Evolutionary conservation across 1,139 yeast genomes (phyloP).

Genomic region (Kluyveromyces marxianus): DNA sequence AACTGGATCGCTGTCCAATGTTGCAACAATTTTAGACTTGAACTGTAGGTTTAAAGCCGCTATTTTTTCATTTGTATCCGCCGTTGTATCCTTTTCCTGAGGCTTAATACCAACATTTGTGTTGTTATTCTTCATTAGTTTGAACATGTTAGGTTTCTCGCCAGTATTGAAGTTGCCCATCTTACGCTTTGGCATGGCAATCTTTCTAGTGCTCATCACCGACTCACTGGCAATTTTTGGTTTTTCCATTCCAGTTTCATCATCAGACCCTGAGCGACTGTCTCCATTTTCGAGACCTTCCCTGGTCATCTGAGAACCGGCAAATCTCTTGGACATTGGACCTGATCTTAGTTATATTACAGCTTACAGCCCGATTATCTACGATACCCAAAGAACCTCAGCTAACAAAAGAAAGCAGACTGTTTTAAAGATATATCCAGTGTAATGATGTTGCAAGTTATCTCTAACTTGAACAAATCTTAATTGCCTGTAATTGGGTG

Average conservation of each 20-base stretch:
- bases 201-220: conserved; percentile 60
- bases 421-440: no score
- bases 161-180: conserved; percentile 16
- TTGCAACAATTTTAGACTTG: conserved; percentile 40
- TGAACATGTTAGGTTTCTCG: conserved; percentile 13
- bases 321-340: conserved; percentile 58
- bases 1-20: conserved; percentile 40
- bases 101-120: neutral
- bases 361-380: neutral
- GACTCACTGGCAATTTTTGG: conserved; percentile 48
- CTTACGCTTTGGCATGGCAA: conserved; percentile 47
- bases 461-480: no score
- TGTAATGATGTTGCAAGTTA: no score
- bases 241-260: conserved; percentile 31
- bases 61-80: conserved; percentile 32
- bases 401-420: no score
- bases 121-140: neutral
- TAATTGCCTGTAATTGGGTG: no score
- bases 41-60: conserved; percentile 68
- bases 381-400: no score
- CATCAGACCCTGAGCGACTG: conserved; percentile 35
- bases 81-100: neutral
- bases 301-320: conserved; percentile 50
- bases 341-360: neutral
- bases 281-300: conserved; percentile 31